These are phyloP conservation scores for Kodamaea lidongshanica DNA, from an alignment of 805 yeast genomes.

Conservation along the genomic window DNA sequence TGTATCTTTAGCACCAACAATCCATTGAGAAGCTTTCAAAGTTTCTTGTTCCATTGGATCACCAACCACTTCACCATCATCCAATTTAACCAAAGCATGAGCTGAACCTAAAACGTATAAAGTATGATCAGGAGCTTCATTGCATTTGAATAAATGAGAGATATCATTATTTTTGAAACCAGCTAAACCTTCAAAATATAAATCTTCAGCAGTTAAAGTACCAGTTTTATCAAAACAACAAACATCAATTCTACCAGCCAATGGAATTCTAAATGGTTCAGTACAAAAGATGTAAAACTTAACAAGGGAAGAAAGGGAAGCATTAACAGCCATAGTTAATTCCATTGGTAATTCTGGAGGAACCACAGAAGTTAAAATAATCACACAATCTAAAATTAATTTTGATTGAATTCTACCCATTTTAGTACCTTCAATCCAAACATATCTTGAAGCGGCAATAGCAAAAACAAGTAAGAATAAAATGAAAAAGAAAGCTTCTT, in stretches of 20 bases:
- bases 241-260: slow-evolving; percentile 96
- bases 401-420: slow-evolving; percentile 95
- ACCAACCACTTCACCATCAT: slow-evolving; percentile 96
- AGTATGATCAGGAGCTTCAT: slow-evolving; percentile 65
- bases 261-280: slow-evolving; percentile 96
- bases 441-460: slow-evolving; percentile 93
- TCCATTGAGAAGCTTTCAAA: slow-evolving; percentile 80
- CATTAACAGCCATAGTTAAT: slow-evolving; percentile 94
- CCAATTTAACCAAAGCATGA: slow-evolving; percentile 89
- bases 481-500: slow-evolving; percentile 89
- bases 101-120: slow-evolving; percentile 82
- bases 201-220: slow-evolving; percentile 93
- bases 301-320: slow-evolving; percentile 79
- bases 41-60: slow-evolving; percentile 99
- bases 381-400: slow-evolving; percentile 88
- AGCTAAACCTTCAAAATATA: slow-evolving; percentile 93
- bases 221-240: slow-evolving; percentile 99
- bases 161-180: slow-evolving; percentile 53
- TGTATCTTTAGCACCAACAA: slow-evolving; percentile 67
- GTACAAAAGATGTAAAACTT: slow-evolving; percentile 92
- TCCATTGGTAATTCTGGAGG: slow-evolving; percentile 99
- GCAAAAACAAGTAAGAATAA: slow-evolving; percentile 87
- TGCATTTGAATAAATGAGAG: slow-evolving; percentile 47
- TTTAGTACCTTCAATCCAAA: slow-evolving; percentile 95
- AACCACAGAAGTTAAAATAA: slow-evolving; percentile 94